Evolutionary conservation across 345 rosid species (phyloP), one percentile per base, ranked within the genome.

Genomic region (Rhodomyrtus tomentosa): DNA sequence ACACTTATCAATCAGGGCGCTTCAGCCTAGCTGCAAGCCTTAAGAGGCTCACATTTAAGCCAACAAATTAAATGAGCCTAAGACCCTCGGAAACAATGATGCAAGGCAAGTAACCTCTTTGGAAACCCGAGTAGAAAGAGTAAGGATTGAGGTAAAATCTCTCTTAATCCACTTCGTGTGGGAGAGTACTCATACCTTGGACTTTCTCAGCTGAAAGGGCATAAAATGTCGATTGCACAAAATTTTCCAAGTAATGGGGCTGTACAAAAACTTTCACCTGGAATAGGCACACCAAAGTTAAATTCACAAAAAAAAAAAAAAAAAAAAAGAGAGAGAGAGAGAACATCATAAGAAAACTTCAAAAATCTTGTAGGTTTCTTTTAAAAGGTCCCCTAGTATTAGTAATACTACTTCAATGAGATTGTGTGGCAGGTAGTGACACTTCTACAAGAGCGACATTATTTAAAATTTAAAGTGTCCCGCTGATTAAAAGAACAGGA

Each of bases 181-280:
- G 58, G 42, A 81, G 82, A 85, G 84, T 42, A 24, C 42, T 50
- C 82, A 16, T 87, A 98, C 99, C 98, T 94, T 88, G 95, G 83
- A 97, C 93, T 88, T 97, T 95, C 87, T 93, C 90, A 10, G 92
- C 82, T 5, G 94, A 85, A 80, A 97, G 93, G 73, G 99, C 99
- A 93, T 93, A 90, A 87, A 97, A 95, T 58, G 99, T 94, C 58
- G 98, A 86, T 84, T 97, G 98, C 55, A 97, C 99, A 89, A 97
- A 95, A 86, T 95, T 98, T 38, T 94, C 88, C 80, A 96, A 86
- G 89, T 96, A 98, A 92, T 95, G 90, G 55, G 97, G 98, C 84
- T 96, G 98, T 85, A 42, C 85, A 86, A 97, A 97, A 82, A 95
- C 99, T 88, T 95, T 97, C 90, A 97, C 99, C 98, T 95, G 91